Evolutionary conservation across 1,284 basidiomycete genomes (phyloP), one percentile per base, ranked within the genome.

Genomic region (Tilletiopsis washingtonensis): DNA sequence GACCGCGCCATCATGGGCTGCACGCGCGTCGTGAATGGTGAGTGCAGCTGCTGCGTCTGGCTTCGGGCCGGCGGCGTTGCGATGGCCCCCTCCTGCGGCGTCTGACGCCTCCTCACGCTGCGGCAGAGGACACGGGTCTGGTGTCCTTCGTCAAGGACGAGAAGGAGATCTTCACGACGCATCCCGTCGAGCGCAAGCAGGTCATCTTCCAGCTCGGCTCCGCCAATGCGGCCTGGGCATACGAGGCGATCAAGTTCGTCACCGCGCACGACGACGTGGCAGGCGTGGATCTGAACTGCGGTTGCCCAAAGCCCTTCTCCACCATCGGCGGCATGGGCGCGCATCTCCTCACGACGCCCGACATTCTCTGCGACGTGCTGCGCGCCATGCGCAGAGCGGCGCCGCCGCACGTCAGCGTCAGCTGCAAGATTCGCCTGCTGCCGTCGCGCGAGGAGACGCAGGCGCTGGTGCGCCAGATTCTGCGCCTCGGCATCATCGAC

Each of bases 241-340:
- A 91, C 1, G 80, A 91, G 76, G 93, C 94, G 0, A 90, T 93
- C 19, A 81, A 84, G 68, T 81, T 79, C 0, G 88, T 99, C 40
- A 80, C 85, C 72, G 78, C 87, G 45, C 56, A 62, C 24, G 60
- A 69, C 52, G 94, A 99, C 68, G 84, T 99, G 15, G 84, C 90
- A 0, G 94, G 91, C 19, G 81, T 99, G 66, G 91, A 93, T 74
- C 82, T 94, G 57, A 94, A 93, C 74, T 94, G 91, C 66, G 94
- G 75, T 12, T 77, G 75, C 56, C 91, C 91, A 0, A 94, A 96
- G 68, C 86, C 90, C 1, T 99, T 99, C 75, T 93, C 89, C 19
- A 91, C 91, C 0, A 87, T 91, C 64, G 78, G 84, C 0, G 93
- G 94, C 0, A 97, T 98, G 91, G 94, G 94, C 17, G 91, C 94